Percentiles rank a stretch among this genome's conserved stretches.
Evolutionary conservation across 2,329 filamentous ascomycete species (phyloP).

Genomic region (Rugonectria rugulosa): DNA sequence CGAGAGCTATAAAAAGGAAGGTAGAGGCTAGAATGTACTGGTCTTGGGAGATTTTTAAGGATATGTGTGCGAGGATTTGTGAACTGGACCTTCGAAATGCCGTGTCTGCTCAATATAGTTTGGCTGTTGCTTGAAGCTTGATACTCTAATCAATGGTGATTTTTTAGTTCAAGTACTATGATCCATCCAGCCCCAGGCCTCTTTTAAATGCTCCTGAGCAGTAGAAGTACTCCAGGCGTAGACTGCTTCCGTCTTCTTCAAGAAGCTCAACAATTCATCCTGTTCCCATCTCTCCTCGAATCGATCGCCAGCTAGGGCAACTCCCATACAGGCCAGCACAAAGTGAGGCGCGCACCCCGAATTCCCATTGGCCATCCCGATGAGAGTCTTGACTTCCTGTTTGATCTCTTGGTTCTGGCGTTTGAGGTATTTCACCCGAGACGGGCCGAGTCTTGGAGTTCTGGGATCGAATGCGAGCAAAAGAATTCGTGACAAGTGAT

Average conservation of each 20-base stretch:
- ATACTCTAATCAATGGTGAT: slow-evolving; percentile 4
- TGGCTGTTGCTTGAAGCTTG: background rate
- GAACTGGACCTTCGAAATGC: background rate
- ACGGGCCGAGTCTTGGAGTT: slow-evolving; percentile 24
- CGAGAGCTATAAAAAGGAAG: slow-evolving; percentile 4
- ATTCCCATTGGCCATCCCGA: slow-evolving; percentile 28
- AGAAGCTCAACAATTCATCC: slow-evolving; percentile 44
- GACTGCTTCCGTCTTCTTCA: slow-evolving; percentile 38
- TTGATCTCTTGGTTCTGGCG: slow-evolving; percentile 30
- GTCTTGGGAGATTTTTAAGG: no score
- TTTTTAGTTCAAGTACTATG: slow-evolving; percentile 22
- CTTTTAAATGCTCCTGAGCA: slow-evolving; percentile 29
- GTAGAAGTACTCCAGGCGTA: slow-evolving; percentile 28
- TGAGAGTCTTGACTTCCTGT: slow-evolving; percentile 21
- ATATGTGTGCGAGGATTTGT: no score
- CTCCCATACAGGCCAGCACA: slow-evolving; percentile 26
- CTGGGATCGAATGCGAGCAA: slow-evolving; percentile 29
- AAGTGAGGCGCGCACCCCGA: slow-evolving; percentile 9
- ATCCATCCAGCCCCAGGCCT: slow-evolving; percentile 32
- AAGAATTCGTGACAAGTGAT: slow-evolving; percentile 30
- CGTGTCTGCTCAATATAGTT: no score
- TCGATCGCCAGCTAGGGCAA: slow-evolving; percentile 43
- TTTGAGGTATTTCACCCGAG: slow-evolving; percentile 1
- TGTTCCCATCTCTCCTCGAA: slow-evolving; percentile 47
- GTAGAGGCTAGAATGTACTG: background rate